Conservation (phyloP, 805 yeast genomes). For the Starmerella kuoi region DNA sequence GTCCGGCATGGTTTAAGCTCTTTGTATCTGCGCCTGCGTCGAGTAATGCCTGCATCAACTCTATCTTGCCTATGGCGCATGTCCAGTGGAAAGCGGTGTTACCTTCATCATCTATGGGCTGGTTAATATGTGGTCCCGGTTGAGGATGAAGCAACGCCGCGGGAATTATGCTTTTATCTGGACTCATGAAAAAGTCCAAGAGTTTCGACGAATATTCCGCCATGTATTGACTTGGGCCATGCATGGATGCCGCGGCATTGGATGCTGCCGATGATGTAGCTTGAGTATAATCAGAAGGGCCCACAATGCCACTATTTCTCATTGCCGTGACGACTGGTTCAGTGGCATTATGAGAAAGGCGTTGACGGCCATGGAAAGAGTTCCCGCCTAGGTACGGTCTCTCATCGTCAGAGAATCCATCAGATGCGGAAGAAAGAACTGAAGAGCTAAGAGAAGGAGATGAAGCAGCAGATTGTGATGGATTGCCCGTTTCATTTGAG, state of each 20-base stretch:
- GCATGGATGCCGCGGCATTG: not conserved
- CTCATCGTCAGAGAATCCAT: slow-evolving; percentile 18
- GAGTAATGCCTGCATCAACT: slow-evolving; percentile 62
- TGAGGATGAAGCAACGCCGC: slow-evolving; percentile 53
- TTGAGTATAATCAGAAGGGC: slow-evolving; percentile 4
- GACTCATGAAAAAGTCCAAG: slow-evolving; percentile 43
- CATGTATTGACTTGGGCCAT: slow-evolving; percentile 20
- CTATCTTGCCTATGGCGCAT: slow-evolving; percentile 80
- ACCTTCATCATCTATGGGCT: slow-evolving; percentile 85
- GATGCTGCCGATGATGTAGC: slow-evolving; percentile 3
- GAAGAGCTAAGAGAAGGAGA: slow-evolving; percentile 20
- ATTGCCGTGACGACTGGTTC: slow-evolving; percentile 10
- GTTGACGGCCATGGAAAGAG: slow-evolving; percentile 1
- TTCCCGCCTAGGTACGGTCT: slow-evolving; percentile 8
- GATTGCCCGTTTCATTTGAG: not conserved
- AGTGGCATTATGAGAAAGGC: slow-evolving; percentile 3
- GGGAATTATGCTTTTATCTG: slow-evolving; percentile 51
- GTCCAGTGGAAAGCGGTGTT: slow-evolving; percentile 97
- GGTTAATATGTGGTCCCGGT: slow-evolving; percentile 54
- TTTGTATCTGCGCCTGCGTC: slow-evolving; percentile 62
- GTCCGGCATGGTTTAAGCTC: slow-evolving; percentile 55
- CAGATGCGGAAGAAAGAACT: slow-evolving; percentile 19
- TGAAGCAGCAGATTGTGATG: slow-evolving; percentile 4
- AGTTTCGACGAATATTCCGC: slow-evolving; percentile 37
- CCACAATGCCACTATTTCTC: slow-evolving; percentile 1